phyloP scores from a whole-genome alignment of 805 yeast genomes.

The Kuraishia cidri region DNA sequence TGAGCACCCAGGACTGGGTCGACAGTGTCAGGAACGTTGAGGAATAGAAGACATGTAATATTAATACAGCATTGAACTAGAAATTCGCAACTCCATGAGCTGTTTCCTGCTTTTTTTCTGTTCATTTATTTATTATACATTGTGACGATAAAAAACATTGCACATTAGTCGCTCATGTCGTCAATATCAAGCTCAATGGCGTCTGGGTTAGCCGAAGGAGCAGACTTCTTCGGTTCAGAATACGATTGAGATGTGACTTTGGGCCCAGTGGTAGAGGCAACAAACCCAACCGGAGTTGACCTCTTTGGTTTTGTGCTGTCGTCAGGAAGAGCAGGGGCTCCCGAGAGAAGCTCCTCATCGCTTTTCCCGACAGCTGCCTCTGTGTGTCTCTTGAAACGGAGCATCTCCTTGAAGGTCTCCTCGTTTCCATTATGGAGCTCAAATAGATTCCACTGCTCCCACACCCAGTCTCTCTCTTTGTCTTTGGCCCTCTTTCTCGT shows the following conservation, averaged over 20 bases:
- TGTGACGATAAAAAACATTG: no score
- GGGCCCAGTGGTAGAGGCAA: conserved; percentile 29
- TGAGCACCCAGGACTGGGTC: conserved; percentile 93
- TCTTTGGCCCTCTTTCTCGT: conserved; percentile 10
- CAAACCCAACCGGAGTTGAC: conserved; percentile 34
- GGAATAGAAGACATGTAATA: no score
- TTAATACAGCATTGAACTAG: no score
- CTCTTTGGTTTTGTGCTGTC: conserved; percentile 8
- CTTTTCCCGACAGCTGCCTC: conserved; percentile 6
- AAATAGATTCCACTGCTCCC: conserved; percentile 69
- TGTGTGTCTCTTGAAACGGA: conserved; percentile 43
- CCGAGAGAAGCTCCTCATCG: conserved; percentile 11
- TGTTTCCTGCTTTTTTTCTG: no score
- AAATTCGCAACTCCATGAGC: no score
- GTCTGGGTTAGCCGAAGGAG: conserved; percentile 45
- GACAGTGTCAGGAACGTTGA: no score
- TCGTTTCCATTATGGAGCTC: conserved; percentile 70
- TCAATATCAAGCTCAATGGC: conserved; percentile 51
- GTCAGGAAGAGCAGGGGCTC: conserved; percentile 8
- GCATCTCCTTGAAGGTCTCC: conserved; percentile 64
- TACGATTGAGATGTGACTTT: conserved; percentile 16
- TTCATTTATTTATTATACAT: no score
- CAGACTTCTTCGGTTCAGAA: conserved; percentile 4
- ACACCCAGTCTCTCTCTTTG: conserved; percentile 23
- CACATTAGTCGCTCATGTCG: no score